Evolutionary conservation across 2,329 filamentous ascomycete species (phyloP), one percentile per base, ranked within the genome.

Genomic region (Lizonia empirigonia): DNA sequence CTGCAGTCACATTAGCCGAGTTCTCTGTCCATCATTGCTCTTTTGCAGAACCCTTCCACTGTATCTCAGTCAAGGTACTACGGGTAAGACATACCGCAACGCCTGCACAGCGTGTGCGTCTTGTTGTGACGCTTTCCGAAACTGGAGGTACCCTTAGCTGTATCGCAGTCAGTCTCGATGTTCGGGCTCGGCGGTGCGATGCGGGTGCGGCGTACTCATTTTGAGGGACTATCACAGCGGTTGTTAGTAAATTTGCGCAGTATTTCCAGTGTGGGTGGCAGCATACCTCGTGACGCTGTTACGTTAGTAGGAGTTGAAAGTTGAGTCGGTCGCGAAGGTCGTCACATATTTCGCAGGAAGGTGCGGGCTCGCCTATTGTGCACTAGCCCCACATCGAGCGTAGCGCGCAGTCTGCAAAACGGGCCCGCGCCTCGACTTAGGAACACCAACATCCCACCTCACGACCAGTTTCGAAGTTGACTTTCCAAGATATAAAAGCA

Each of bases 91-190:
- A 85, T 82, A 94, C 91, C 92, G 86, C 91, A 97, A 83, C 92
- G 92, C 86, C 92, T 89, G 90, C 92, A 97, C 80, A 97, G 83
- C 79, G 88, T 91, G 87, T 97, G 92, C 84, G 91, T 91, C 88
- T 96, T 96, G 87, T 93, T 96, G 85, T 95, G 91, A 86, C 91
- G 87, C 80, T 87, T 87, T 75, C 84, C 84, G 77, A 87, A 87
- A 78, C 82, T 85, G 75, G 82, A 85, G 73, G 84, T 87, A 83
- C 85, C 85, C 84, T 87, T 87, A 75, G 84, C 84, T 86, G 72
- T 80, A 63, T 68, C 65, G 62, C 55, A 68, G 76, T 82, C 71
- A 82, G 78, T 79, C 57, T 71, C 59, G 59, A 62, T 50, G 54
- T 64, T 61, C 53, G 50, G 30, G 44, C 44, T 54, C 53, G 57